Conservation (phyloP, 305 asterid species). For the Fraxinus angustifolia region DNA sequence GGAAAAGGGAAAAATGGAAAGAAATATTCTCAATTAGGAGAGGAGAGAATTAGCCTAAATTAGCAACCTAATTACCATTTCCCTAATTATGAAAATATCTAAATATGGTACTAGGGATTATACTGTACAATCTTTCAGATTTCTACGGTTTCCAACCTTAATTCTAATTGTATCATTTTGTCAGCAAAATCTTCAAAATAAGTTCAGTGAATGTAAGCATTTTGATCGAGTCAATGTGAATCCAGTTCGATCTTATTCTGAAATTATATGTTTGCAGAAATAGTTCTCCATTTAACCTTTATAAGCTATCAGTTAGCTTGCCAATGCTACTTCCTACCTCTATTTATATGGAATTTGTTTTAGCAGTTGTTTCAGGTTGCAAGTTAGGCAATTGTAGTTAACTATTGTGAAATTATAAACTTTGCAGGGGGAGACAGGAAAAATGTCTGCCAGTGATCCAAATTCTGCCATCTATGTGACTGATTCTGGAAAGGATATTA, state of each 20-base stretch:
- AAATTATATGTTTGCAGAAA: neutral
- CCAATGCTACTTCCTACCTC: neutral
- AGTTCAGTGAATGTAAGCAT: neutral
- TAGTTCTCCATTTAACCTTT: neutral
- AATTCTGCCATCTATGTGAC: slow-evolving; percentile 93
- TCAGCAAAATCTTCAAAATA: neutral
- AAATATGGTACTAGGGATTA: neutral
- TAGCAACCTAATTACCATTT: neutral
- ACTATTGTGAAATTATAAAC: slow-evolving; percentile 15
- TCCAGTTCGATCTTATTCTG: neutral
- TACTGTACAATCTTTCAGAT: too few relatives aligned
- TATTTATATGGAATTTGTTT: neutral
- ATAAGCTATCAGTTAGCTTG: neutral
- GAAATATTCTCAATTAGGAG: neutral
- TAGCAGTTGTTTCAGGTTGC: slow-evolving; percentile 16
- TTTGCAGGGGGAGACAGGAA: slow-evolving; percentile 88
- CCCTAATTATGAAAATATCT: neutral
- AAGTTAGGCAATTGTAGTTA: slow-evolving; percentile 5
- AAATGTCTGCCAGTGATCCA: slow-evolving; percentile 94
- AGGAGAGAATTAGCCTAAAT: neutral
- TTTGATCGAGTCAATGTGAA: neutral
- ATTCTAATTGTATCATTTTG: neutral
- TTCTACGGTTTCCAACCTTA: neutral
- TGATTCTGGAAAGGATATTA: slow-evolving; percentile 74
- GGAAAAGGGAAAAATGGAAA: neutral